A percentile compares a stretch with the other conserved stretches of the same genome.
Conservation (phyloP, 495 filamentous ascomycete genomes). For the Penicillium egyptiacum region DNA sequence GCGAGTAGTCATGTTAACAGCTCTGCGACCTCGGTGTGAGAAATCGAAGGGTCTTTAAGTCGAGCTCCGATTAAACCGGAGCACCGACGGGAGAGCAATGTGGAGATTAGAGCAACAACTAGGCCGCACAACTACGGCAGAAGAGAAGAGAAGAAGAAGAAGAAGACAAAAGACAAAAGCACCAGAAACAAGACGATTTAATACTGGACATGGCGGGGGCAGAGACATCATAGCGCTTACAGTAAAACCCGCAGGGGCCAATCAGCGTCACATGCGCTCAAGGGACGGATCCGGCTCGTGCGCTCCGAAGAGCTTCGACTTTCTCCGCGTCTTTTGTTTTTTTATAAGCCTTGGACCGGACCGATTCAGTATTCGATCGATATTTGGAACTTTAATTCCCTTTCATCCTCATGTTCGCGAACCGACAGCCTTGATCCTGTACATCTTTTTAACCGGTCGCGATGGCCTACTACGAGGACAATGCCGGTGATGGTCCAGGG, state of each 20-base stretch:
- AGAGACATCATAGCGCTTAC: constrained; percentile 22
- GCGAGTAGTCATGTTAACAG: constrained; percentile 22
- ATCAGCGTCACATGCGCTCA: constrained; percentile 23
- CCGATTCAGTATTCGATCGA: neutral
- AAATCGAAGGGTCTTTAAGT: neutral
- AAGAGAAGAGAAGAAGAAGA: neutral
- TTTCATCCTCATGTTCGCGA: neutral
- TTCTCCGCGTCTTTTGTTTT: constrained; percentile 8
- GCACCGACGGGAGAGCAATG: constrained; percentile 1
- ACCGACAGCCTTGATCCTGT: constrained; percentile 1
- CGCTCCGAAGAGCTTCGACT: constrained; percentile 22
- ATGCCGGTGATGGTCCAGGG: constrained; percentile 39
- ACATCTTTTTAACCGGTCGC: constrained; percentile 12
- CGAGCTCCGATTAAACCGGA: constrained; percentile 6
- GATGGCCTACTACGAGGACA: constrained; percentile 49
- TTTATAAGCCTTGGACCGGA: neutral
- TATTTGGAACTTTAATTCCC: neutral
- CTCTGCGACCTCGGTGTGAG: constrained; percentile 6
- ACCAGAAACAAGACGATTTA: neutral
- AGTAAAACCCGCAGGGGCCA: constrained; percentile 12
- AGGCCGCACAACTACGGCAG: neutral
- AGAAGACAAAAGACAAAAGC: neutral
- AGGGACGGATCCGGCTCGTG: constrained; percentile 16
- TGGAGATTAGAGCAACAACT: neutral
- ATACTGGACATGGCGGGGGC: constrained; percentile 3